Evolutionary conservation across 1,284 basidiomycete genomes (phyloP).

Genomic region (Puccinia coronata): DNA sequence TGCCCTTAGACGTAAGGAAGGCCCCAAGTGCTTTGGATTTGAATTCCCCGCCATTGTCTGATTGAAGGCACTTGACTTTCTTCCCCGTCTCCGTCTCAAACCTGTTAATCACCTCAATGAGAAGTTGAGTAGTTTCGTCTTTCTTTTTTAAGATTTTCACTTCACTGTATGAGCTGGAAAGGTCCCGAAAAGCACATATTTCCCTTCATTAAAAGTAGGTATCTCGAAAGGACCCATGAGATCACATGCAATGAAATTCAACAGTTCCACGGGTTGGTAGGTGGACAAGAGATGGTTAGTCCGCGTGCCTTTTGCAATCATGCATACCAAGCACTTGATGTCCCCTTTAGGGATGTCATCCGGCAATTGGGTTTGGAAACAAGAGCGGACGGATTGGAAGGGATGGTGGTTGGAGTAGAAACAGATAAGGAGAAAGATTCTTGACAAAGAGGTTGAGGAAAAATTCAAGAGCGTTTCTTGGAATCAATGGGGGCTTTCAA

Average conservation of each 20-base stretch:
- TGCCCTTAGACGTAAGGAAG: neutral
- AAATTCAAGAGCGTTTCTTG: neutral
- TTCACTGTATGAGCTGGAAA: slow-evolving; percentile 14
- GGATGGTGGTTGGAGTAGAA: too few relatives aligned
- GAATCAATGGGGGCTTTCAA: neutral
- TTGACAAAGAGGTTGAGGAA: neutral
- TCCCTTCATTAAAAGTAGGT: neutral
- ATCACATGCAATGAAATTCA: slow-evolving; percentile 9
- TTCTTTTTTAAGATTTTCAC: too few relatives aligned
- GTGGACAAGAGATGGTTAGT: neutral
- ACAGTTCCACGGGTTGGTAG: neutral
- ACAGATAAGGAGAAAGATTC: neutral
- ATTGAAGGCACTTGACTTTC: too few relatives aligned
- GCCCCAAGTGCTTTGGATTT: neutral
- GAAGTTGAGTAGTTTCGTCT: neutral
- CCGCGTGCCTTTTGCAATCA: too few relatives aligned
- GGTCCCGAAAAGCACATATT: neutral
- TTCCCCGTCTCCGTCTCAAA: too few relatives aligned
- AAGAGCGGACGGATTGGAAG: too few relatives aligned
- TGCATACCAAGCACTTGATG: slow-evolving; percentile 1
- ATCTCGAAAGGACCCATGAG: slow-evolving; percentile 39
- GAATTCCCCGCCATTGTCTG: slow-evolving; percentile 37
- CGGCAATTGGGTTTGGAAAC: neutral
- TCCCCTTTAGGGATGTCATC: neutral
- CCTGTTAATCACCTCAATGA: neutral